A percentile compares a stretch with the other conserved stretches of the same genome.
These are phyloP conservation scores for Trichoderma simmonsii DNA, from an alignment of 2,329 filamentous ascomycete species.

Conservation along the genomic window DNA sequence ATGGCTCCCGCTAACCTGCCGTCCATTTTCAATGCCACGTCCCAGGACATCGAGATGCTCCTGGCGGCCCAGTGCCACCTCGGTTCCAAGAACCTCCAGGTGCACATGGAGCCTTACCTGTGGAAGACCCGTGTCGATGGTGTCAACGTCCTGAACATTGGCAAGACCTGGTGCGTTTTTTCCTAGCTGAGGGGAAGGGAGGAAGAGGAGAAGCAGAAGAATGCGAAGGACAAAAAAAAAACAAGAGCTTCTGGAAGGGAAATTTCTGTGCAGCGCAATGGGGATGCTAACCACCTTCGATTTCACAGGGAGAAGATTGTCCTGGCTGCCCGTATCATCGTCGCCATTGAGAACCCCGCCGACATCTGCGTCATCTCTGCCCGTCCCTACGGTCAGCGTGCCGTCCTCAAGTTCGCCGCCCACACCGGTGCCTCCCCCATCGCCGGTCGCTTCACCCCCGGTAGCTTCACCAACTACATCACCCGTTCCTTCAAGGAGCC, in stretches of 20 bases:
- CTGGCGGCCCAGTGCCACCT: conserved; percentile 95
- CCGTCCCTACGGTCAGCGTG: conserved; percentile 98
- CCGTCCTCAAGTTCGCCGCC: conserved; percentile 98
- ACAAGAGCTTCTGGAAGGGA: neutral
- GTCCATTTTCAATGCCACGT: conserved; percentile 92
- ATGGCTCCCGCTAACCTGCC: conserved; percentile 97
- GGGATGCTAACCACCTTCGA: conserved; percentile 17
- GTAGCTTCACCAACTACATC: conserved; percentile 99
- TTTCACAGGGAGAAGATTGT: conserved; percentile 93
- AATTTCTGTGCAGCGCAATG: neutral
- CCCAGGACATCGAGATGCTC: conserved; percentile 99
- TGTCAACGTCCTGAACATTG: conserved; percentile 98
- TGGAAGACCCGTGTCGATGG: conserved; percentile 99
- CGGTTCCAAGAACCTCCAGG: conserved; percentile 98
- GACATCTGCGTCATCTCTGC: conserved; percentile 99
- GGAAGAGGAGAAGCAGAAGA: neutral
- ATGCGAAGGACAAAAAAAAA: too few relatives aligned
- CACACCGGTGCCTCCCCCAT: conserved; percentile 98
- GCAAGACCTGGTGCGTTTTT: conserved; percentile 90
- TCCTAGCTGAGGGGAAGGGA: neutral
- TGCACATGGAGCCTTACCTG: conserved; percentile 99
- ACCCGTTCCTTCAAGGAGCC: conserved; percentile 99
- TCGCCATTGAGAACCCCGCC: conserved; percentile 97
- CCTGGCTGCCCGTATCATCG: conserved; percentile 97
- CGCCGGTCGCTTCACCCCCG: conserved; percentile 98